Evolutionary conservation across 1,139 yeast genomes (phyloP), one percentile per base, ranked within the genome.

Genomic region (Arxiozyma heterogenica): DNA sequence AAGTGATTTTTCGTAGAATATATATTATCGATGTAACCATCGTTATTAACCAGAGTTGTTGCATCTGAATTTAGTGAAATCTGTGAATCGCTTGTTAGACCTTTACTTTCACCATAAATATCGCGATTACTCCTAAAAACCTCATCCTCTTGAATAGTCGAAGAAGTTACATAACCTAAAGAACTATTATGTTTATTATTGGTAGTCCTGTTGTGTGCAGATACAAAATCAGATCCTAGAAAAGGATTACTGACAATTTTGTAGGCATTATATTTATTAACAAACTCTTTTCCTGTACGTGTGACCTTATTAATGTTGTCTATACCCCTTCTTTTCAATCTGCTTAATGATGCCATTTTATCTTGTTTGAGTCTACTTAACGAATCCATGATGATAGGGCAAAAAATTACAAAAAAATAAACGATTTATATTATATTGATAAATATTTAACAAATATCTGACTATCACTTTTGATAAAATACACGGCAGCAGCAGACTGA

Each of bases 261-360:
- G 23, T 27, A 50, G 18, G 41, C 41, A 39, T 39, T 27, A 22
- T 55, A 54, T 34, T 47, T 54, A 25, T 47, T 47, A n/a, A 56
- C 57, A 9, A 55, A 48, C 18, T 58, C 55, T 42, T 46, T 54
- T 9, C 62, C 61, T 18, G 55, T 43, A 25, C 53, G 51, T 43
- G 48, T 55, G n/a, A 54, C 62, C n/a, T 50, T 52, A 22, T 55
- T 55, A 25, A 53, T 52, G 41, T 59, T 58, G 18, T 51, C 50
- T 34, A 55, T 41, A 41, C 61, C 61, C 52, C 52, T 55, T 49
- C 47, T 54, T 41, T 55, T 54, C 43, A 57, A 47, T 43, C 52
- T 57, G 12, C 57, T 51, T 25, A 59, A 43, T 4, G 60, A 55
- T 22, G 47, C 60, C 55, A 54, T 50, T 21, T 46, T 46, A 21